Conservation (phyloP, 2,329 filamentous ascomycete species). For the Geosmithia morbida region DNA sequence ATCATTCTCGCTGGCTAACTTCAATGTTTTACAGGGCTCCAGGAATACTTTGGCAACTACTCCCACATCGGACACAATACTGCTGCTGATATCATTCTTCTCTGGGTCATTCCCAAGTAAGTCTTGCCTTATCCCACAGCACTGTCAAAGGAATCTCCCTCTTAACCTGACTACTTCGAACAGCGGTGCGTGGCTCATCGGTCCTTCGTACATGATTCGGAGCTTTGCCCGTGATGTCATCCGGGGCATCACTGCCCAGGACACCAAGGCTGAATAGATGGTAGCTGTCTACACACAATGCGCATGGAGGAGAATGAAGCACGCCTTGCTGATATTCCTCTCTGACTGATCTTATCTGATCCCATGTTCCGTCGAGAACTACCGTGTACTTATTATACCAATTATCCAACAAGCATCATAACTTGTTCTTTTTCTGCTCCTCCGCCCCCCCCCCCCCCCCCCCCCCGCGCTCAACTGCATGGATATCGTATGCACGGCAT, state of each 20-base stretch:
- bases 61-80: conserved; percentile 44
- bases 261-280: conserved; percentile 1
- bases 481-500: background rate
- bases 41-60: conserved; percentile 41
- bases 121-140: too few relatives aligned
- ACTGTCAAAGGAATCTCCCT: too few relatives aligned
- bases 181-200: conserved; percentile 41
- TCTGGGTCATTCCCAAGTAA: conserved; percentile 47
- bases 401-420: background rate
- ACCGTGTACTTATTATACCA: background rate
- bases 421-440: background rate
- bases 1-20: too few relatives aligned
- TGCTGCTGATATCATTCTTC: conserved; percentile 24
- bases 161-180: background rate
- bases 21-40: conserved; percentile 28
- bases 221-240: conserved; percentile 33
- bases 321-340: too few relatives aligned
- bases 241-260: conserved; percentile 25
- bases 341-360: background rate
- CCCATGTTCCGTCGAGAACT: background rate
- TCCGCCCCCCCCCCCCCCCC: too few relatives aligned
- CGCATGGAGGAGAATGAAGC: too few relatives aligned
- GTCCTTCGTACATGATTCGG: conserved; percentile 36
- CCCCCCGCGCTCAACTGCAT: background rate
- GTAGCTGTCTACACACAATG: too few relatives aligned